Conservation (phyloP, 1,139 yeast species). For the Saccharomycopsis hybrid region DNA sequence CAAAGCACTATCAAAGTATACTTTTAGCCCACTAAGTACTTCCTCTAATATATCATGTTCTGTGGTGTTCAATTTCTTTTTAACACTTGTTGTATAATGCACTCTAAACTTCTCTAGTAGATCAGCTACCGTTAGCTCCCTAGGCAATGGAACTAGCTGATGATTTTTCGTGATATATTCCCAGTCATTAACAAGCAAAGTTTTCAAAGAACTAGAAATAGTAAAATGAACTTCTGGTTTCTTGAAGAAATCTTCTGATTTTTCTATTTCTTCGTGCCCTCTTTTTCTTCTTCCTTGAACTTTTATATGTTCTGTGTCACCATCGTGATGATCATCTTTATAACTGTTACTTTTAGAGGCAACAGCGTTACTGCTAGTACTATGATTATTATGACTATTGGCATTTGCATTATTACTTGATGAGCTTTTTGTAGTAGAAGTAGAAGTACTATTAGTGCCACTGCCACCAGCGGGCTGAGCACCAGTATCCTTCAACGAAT, state of each 20-base stretch:
- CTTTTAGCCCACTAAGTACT: constrained; percentile 56
- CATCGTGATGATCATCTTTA: too few relatives aligned
- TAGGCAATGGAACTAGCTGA: constrained; percentile 58
- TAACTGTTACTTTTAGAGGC: too few relatives aligned
- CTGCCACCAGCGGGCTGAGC: constrained; percentile 3
- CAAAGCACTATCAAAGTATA: constrained; percentile 73
- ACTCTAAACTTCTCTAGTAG: constrained; percentile 45
- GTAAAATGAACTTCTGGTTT: constrained; percentile 47
- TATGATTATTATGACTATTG: background rate
- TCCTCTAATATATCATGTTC: constrained; percentile 59
- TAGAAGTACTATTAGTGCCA: constrained; percentile 1
- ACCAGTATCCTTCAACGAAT: constrained; percentile 15
- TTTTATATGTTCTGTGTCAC: constrained; percentile 16
- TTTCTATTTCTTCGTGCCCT: constrained; percentile 24
- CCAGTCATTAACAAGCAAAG: constrained; percentile 86
- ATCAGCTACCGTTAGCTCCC: constrained; percentile 42
- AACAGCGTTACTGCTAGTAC: background rate
- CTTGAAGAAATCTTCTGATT: constrained; percentile 34
- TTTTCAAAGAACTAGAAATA: constrained; percentile 62
- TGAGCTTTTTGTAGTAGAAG: background rate
- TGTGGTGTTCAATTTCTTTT: constrained; percentile 30
- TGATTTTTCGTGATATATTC: constrained; percentile 78
- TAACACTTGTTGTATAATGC: constrained; percentile 19
- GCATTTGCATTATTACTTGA: background rate
- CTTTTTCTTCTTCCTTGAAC: constrained; percentile 24